A percentile compares a stretch with the other conserved stretches of the same genome.
phyloP scores from a whole-genome alignment of 108 stramenopile genomes.

The Nannochloropsis gaditana region DNA sequence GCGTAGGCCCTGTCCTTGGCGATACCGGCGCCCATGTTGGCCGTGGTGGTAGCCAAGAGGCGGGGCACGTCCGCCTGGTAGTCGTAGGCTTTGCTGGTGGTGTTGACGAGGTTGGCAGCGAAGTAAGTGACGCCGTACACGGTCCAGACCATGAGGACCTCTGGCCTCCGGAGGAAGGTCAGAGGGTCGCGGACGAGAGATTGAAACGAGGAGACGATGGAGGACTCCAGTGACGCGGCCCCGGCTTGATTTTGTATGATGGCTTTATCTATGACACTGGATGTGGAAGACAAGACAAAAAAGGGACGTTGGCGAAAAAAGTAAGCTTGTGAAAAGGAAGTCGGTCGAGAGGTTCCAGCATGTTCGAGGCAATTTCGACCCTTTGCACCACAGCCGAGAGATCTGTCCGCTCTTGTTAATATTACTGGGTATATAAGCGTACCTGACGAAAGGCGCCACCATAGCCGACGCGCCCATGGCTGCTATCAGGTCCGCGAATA shows the following conservation, averaged over 20 bases:
- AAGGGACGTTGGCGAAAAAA: not conserved
- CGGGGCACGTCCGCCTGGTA: conserved; percentile 20
- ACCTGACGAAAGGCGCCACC: not conserved
- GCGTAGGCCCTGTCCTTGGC: conserved; percentile 32
- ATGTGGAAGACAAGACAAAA: not conserved
- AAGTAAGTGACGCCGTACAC: conserved; percentile 32
- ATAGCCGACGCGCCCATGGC: conserved; percentile 5
- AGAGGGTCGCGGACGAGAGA: not conserved
- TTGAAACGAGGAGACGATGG: not conserved
- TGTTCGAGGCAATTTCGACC: not conserved
- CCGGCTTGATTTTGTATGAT: conserved; percentile 18
- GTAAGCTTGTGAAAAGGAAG: not conserved
- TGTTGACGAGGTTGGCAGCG: conserved; percentile 27
- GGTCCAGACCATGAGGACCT: conserved; percentile 36
- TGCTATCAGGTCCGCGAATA: not conserved
- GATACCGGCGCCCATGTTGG: conserved; percentile 43
- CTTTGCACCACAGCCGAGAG: not conserved
- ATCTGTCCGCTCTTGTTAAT: too few species aligned
- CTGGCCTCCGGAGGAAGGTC: conserved; percentile 34
- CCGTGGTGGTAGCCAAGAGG: conserved; percentile 38
- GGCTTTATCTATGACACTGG: not conserved
- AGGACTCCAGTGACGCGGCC: not conserved
- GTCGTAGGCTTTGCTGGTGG: conserved; percentile 25
- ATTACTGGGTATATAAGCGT: not conserved
- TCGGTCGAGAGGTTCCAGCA: not conserved